phyloP scores from a whole-genome alignment of 2,329 filamentous ascomycete species.

The Botrytis deweyae region DNA sequence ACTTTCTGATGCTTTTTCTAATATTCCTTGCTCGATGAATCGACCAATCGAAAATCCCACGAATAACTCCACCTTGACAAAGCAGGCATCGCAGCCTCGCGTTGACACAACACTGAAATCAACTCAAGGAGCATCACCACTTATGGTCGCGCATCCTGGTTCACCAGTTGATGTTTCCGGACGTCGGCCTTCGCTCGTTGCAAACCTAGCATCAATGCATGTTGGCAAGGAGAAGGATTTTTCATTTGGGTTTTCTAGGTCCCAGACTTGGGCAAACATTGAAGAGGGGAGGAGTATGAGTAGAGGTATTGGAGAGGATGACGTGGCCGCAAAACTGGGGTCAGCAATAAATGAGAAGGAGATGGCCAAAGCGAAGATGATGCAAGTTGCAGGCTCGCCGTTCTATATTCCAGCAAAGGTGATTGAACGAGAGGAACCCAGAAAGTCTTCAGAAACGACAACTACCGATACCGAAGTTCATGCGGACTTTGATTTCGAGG shows the following conservation, averaged over 20 bases:
- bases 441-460: constrained; percentile 20
- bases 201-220: constrained; percentile 31
- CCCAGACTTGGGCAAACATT: constrained; percentile 13
- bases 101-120: constrained; percentile 36
- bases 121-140: constrained; percentile 35
- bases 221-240: constrained; percentile 32
- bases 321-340: constrained; percentile 38
- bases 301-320: constrained; percentile 34
- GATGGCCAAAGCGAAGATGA: constrained; percentile 24
- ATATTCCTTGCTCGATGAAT: constrained; percentile 34
- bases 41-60: constrained; percentile 34
- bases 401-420: constrained; percentile 38
- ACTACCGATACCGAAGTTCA: constrained; percentile 28
- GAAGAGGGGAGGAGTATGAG: constrained; percentile 21
- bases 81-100: constrained; percentile 27
- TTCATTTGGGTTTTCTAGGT: constrained; percentile 30
- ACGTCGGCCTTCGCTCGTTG: constrained; percentile 32
- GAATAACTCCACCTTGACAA: constrained; percentile 23
- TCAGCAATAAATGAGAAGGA: constrained; percentile 24
- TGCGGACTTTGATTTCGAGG: constrained; percentile 36
- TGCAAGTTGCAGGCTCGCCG: constrained; percentile 30
- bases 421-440: constrained; percentile 33
- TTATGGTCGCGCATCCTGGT: constrained; percentile 39
- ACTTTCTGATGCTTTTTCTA: constrained; percentile 41
- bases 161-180: constrained; percentile 37